A percentile compares a stretch with the other conserved stretches of the same genome.
phyloP scores from a whole-genome alignment of 441 rosid genomes.

The Kokia cookei region DNA sequence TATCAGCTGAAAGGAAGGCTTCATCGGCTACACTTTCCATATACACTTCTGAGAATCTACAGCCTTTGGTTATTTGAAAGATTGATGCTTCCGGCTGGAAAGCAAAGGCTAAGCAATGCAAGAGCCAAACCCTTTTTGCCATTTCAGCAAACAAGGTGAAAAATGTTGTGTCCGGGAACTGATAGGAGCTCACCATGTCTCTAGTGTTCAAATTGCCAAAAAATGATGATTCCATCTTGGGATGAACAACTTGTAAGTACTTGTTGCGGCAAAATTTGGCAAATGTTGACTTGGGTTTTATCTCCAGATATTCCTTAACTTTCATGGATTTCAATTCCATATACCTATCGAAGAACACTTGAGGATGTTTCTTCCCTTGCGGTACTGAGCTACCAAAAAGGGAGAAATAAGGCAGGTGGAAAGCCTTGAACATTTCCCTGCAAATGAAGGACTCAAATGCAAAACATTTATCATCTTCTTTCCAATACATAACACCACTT shows the following conservation, averaged over 20 bases:
- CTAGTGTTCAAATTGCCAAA: conserved; percentile 53
- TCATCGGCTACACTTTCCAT: conserved; percentile 76
- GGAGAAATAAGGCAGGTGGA: conserved; percentile 50
- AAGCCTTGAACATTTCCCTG: conserved; percentile 61
- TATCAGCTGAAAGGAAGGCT: conserved; percentile 15
- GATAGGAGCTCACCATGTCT: conserved; percentile 36
- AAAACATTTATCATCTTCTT: conserved; percentile 60
- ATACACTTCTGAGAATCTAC: conserved; percentile 73
- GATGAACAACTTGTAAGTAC: conserved; percentile 66
- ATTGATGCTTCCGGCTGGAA: conserved; percentile 53
- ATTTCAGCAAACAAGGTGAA: conserved; percentile 52
- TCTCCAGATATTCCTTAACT: conserved; percentile 37
- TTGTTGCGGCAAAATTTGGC: conserved; percentile 50
- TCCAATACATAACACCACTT: conserved; percentile 40
- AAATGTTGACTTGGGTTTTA: conserved; percentile 53
- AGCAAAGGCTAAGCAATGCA: conserved; percentile 77
- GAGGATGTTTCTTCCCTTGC: conserved; percentile 14
- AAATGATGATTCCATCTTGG: conserved; percentile 66
- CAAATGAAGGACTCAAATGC: conserved; percentile 70
- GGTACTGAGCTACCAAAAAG: conserved; percentile 23
- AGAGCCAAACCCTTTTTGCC: conserved; percentile 81
- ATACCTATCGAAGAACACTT: conserved; percentile 51
- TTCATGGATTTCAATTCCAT: conserved; percentile 47
- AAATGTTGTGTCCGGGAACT: conserved; percentile 53
- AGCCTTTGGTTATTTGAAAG: conserved; percentile 51